Base-by-base conservation (phyloP, 176 grass and related monocot genomes). In the Thinopyrum elongatum region DNA sequence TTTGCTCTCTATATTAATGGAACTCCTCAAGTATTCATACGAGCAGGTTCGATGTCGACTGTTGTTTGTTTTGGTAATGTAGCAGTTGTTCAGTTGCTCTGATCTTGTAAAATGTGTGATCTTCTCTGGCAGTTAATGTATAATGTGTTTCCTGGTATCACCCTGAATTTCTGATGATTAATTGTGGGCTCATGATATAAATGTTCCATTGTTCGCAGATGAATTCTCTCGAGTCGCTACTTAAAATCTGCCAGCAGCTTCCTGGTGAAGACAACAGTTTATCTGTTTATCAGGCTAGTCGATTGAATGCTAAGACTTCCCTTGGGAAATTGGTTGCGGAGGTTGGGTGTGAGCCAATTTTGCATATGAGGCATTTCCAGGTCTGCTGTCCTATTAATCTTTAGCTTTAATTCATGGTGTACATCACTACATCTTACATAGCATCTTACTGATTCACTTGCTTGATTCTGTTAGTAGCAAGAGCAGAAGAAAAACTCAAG, bases 331-430 rank as follows among this genome's bases (percentile, higher is more conserved):
- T 88, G 12, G 96, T 98, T 79, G 93, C 93, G 10, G 96, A 94
- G 58, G 81, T 98, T 86, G 96, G 96, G 29, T 95, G 96, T 79
- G 90, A 98, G 83, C 96, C 96, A 83, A 94, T 98, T 91, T 89
- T 98, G 81, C 93, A 98, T 82, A 98, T 98, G 96, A 90, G 96
- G 65, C 86, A 94, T 76, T 98, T 98, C 88, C 96, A 98, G 96
- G 96, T 98, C 34, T 65, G 82, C 78, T n/a, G 16, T 69, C 62
- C 25, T 76, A 29, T 77, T 89, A 49, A 76, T 31, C 29, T 66
- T 84, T 59, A 78, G 74, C 59, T 76, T 74, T 10, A 81, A 57
- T 33, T 62, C 25, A 34, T 36, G 60, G 65, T 78, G 31, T 25
- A 39, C 3, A 47, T 47, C 44, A 47, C 13, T 47, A 47, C 44